Evolutionary conservation across 805 yeast species (phyloP), one percentile per base, ranked within the genome.

Genomic region (Monosporozyma unispora): DNA sequence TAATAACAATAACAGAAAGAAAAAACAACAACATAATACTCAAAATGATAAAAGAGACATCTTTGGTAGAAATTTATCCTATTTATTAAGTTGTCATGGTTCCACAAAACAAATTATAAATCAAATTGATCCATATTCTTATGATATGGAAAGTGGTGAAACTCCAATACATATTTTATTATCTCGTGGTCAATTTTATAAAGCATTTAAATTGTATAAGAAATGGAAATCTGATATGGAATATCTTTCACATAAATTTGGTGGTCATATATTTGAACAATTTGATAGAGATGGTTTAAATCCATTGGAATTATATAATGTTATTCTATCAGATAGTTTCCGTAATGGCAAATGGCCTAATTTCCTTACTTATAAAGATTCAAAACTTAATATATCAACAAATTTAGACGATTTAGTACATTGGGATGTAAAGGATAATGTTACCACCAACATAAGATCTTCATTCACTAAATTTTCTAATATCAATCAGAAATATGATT

Each of bases 141-240:
- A 71, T 2, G 96, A 90, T 63, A 70, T 70, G 47, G 96, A 89
- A 64, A 87, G 79, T 60, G 84, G 87, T 1, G 89, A 95, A 84
- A 84, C 86, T 41, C 79, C 87, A 23, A 70, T 90, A 27, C 96
- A 90, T 63, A 77, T 80, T 52, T 79, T 88, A 3, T 68, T 66
- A 35, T 59, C 51, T 44, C 46, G 45, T 19, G 68, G 73, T 52
- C 46, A 64, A 58, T 44, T 62, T 51, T 48, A 60, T 48, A 57
- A 71, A 57, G 54, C 64, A 9, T 64, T 60, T 44, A 48, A 53
- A 40, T 46, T 64, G n/a, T 60, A 58, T 49, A 57, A 57, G 45
- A 48, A 48, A 14, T 64, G 66, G 63, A 63, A 59, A 48, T 53
- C 48, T 11, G 61, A 60, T 29, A 51, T 52, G 46, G 60, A 56